Base-by-base conservation (phyloP, 2,329 filamentous ascomycete genomes). In the Nigrospora sphaerica region DNA sequence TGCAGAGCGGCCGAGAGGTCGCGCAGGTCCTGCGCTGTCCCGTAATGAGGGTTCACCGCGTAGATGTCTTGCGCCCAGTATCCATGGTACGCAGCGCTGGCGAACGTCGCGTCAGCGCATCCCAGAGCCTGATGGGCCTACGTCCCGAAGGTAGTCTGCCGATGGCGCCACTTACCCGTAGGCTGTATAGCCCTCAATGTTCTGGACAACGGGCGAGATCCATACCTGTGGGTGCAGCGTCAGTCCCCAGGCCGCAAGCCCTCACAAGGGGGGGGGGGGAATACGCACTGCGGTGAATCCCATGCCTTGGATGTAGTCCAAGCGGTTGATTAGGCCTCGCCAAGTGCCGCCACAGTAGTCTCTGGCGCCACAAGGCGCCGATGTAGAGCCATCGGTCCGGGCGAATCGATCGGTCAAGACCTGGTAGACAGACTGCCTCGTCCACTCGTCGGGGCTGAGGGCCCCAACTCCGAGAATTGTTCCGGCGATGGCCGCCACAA, bases 31-130 rank as follows among this genome's bases (percentile, higher is more conserved):
- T 72, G 68, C 54, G 77, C 61, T 56, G 83, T 78, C 6, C 82
- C 82, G 52, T 85, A 85, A 18, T 76, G 71, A 1, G 75, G 74
- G 56, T 86, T 86, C 32, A 81, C 54, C 10, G 60, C 54, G 53
- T 75, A 74, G 18, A 76, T 63, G 46, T 76, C 66, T 49, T 74
- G 66, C n/a, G 72, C 71, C 74, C 73, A 75, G 56, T 74, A 77
- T 7, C 72, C 73, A 45, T 75, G 69, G 49, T 72, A 75, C 11
- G 69, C 64, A 17, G 63, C 54, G 10, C 70, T 62, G 45, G 4
- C 12, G 12, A 49, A 12, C 46, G 39, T 32, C 12, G 9, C 12
- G 12, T 17, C 31, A 14, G n/a, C 28, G 39, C 36, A n/a, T n/a
- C 18, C 11, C 13, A 39, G 31, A 28, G 7, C 23, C 6, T 11